Base-by-base conservation (phyloP, 192 early-diverging fungal species). In the Gigaspora rosea region DNA sequence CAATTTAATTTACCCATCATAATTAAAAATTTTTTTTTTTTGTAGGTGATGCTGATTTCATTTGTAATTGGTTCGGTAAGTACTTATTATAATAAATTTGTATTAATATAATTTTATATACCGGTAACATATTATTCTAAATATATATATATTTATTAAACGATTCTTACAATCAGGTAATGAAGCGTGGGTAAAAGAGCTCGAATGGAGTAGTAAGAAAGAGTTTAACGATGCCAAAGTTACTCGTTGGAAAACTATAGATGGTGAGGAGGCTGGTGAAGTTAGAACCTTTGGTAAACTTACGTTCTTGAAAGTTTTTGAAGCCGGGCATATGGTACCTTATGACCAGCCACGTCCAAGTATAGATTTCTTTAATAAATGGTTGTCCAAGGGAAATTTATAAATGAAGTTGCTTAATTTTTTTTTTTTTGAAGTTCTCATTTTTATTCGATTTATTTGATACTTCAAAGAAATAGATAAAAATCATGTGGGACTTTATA, bases 291-390 rank as follows among this genome's bases (percentile, higher is more conserved):
- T 83, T 65, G 87, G 91, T 71, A 86, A 85, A 61, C 90, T 99
- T 67, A 89, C 95, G 46, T 99, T 94, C 86, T 81, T 99, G 71
- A 89, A 91, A 22, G 88, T 95, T 15, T 95, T 90, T 83, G 92
- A 90, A 72, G 95, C 93, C 58, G 95, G 97, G 3, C 94, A 95
- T 66, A 95, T 95, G 94, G 88, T 88, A 7, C 97, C 97, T n/a
- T 95, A 96, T 79, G 97, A 98, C 83, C 93, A 96, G 86, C 93
- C 95, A 64, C 88, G 85, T 73, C 88, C 87, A 79, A 86, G 90
- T 54, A 81, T 92, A 36, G 95, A 95, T 84, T 92, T 98, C 88
- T 88, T 98, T 76, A 95, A 94, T 85, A 83, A 84, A 64, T 98
- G 95, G 95, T n/a, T 66, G 33, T 41, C 8, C n/a, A 46, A 46